Evolutionary conservation across 2,329 filamentous ascomycete species (phyloP).

Genomic region (Balansia obtecta): DNA sequence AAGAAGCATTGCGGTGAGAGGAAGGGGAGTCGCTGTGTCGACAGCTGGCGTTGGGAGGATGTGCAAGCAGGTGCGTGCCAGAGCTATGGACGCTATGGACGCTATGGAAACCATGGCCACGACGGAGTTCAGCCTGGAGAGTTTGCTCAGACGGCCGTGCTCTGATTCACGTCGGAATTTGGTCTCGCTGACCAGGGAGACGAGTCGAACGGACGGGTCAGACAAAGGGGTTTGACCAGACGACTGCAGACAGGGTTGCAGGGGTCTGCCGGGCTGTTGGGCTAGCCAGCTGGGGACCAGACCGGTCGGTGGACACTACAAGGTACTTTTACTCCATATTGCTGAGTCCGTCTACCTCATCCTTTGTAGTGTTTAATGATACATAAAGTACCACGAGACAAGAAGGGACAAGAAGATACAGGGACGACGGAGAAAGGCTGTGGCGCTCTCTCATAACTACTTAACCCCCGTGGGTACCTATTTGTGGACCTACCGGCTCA

Average conservation of each 20-base stretch:
- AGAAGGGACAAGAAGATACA: no score
- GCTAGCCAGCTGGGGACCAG: not conserved
- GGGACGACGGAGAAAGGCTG: no score
- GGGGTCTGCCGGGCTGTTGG: not conserved
- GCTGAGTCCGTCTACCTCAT: not conserved
- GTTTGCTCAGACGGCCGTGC: not conserved
- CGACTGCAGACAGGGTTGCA: not conserved
- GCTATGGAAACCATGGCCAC: no score
- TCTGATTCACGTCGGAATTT: constrained; percentile 1
- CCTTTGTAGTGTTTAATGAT: not conserved
- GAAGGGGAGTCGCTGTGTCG: not conserved
- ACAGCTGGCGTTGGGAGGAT: no score
- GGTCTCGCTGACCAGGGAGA: not conserved
- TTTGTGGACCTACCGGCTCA: no score
- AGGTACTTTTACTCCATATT: not conserved
- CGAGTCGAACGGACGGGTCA: constrained; percentile 4
- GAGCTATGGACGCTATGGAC: not conserved
- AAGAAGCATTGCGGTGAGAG: not conserved
- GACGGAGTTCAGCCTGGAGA: not conserved
- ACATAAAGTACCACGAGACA: not conserved
- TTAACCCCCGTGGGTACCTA: no score
- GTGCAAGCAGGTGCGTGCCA: no score
- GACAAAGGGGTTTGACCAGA: constrained; percentile 8
- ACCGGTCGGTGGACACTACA: no score
- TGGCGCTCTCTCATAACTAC: not conserved